phyloP scores from a whole-genome alignment of 305 asterid genomes.

The Rubia peregrina region DNA sequence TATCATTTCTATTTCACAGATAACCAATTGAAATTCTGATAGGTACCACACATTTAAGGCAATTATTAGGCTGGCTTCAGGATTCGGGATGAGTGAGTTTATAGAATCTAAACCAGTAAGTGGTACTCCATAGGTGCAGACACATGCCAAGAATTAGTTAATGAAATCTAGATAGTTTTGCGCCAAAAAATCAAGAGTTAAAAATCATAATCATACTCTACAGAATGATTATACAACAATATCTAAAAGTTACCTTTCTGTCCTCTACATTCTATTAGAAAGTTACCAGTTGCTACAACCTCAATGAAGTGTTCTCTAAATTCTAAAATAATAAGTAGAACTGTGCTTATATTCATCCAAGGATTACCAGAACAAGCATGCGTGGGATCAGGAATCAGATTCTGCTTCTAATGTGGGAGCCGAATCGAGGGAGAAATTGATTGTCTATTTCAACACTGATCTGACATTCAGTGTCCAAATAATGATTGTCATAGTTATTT shows the following conservation, averaged over 20 bases:
- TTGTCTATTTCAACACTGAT: no score
- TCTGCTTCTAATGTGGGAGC: conserved; percentile 26
- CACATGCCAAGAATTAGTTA: background rate
- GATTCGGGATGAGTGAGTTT: conserved; percentile 70
- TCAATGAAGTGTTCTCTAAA: background rate
- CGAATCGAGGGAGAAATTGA: no score
- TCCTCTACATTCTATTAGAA: background rate
- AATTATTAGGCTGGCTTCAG: conserved; percentile 87
- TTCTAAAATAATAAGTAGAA: background rate
- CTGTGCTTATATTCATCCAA: background rate
- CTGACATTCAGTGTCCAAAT: no score
- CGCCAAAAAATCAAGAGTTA: background rate
- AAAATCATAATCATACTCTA: background rate
- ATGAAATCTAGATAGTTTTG: background rate
- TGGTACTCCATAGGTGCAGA: conserved; percentile 62
- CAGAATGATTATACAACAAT: background rate
- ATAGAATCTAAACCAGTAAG: conserved; percentile 91
- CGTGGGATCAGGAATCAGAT: conserved; percentile 25
- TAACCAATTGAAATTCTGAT: conserved; percentile 12
- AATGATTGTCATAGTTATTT: no score
- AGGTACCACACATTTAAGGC: conserved; percentile 92
- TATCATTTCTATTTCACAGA: background rate
- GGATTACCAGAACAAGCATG: background rate
- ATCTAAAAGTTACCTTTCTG: background rate
- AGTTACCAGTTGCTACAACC: background rate